Evolutionary conservation across 768 basidiomycete species (phyloP).

Genomic region (Suillus variegatus): DNA sequence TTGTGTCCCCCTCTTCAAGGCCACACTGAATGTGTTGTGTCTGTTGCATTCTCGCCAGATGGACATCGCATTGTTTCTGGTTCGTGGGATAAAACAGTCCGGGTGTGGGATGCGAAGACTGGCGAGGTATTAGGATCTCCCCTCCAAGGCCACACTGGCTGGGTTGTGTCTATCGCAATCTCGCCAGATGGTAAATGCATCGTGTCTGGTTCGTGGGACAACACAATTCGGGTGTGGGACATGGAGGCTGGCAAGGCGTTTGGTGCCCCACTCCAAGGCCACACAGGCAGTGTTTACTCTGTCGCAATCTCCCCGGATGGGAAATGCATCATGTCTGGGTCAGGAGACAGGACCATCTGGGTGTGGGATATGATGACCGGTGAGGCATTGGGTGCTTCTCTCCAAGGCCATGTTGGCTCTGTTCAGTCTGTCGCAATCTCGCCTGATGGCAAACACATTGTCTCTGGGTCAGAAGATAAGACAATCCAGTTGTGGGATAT

Average conservation of each 20-base stretch:
- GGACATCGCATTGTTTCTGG: constrained; percentile 29
- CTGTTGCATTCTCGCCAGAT: constrained; percentile 28
- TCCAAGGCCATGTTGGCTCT: not conserved
- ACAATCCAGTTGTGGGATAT: constrained; percentile 4
- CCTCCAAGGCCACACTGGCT: constrained; percentile 6
- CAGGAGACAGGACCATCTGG: not conserved
- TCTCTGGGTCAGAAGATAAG: not conserved
- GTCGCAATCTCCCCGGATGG: constrained; percentile 5
- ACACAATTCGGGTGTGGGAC: constrained; percentile 14
- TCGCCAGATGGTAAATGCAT: not conserved
- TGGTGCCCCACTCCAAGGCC: not conserved
- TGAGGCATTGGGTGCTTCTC: not conserved
- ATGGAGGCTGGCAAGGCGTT: not conserved
- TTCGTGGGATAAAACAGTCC: not conserved
- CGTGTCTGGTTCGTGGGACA: not conserved
- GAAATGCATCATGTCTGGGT: constrained; percentile 3
- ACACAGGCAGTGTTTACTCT: not conserved
- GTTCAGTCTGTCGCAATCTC: constrained; percentile 13
- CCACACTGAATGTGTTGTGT: not conserved
- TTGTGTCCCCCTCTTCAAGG: not conserved
- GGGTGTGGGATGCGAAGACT: constrained; percentile 11
- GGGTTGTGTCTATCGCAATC: not conserved
- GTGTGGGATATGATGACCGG: constrained; percentile 5
- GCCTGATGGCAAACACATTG: not conserved
- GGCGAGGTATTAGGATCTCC: constrained; percentile 17